These are phyloP conservation scores for Venturia pyrina DNA, from an alignment of 2,329 filamentous ascomycete species.

Conservation along the genomic window DNA sequence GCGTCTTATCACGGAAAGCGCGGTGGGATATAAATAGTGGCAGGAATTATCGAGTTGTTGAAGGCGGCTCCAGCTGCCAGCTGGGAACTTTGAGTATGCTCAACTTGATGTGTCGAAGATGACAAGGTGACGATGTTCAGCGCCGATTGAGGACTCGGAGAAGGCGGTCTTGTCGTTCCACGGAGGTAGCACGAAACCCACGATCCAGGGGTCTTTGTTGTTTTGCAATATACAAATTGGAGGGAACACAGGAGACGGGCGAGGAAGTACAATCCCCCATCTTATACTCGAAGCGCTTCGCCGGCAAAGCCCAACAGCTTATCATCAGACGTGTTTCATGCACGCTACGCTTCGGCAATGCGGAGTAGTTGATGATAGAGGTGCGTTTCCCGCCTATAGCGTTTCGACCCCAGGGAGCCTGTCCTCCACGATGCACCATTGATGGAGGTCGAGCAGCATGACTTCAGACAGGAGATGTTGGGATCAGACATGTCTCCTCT, in stretches of 20 bases:
- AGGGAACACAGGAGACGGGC: not conserved
- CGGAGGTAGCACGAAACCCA: not conserved
- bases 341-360: not conserved
- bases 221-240: not conserved
- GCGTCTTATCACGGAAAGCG: not conserved
- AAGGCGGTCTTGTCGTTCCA: not conserved
- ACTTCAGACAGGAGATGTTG: not conserved
- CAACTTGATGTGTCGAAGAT: not conserved
- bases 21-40: not conserved
- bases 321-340: slow-evolving; percentile 1
- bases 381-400: not conserved
- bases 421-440: no score
- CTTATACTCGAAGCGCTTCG: not conserved
- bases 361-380: not conserved
- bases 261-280: not conserved
- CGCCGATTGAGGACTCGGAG: not conserved
- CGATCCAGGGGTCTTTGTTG: not conserved
- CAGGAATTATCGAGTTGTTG: not conserved
- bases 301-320: not conserved
- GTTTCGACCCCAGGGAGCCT: not conserved
- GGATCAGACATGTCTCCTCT: not conserved
- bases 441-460: not conserved
- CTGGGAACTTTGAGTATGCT: not conserved
- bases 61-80: no score
- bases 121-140: not conserved